Conservation (phyloP, 225 moss, liverwort and hornwort species). For the Polytrichum commune region DNA sequence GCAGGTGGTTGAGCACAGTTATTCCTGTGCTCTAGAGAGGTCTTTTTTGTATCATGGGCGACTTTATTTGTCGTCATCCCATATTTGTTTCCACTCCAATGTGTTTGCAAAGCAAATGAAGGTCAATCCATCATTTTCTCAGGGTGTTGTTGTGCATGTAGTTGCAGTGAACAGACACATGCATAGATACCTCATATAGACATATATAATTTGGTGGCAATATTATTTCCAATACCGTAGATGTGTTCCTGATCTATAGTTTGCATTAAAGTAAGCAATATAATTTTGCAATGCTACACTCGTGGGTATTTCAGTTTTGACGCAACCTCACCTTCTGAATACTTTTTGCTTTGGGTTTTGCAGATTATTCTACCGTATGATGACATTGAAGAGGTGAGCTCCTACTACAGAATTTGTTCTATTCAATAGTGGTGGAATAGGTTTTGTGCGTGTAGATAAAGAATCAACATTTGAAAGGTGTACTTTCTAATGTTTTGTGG, state of each 20-base stretch:
- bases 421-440: slow-evolving; percentile 7
- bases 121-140: slow-evolving; percentile 34
- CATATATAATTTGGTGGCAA: too few species aligned
- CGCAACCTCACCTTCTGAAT: too few species aligned
- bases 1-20: slow-evolving; percentile 81
- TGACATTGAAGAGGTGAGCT: slow-evolving; percentile 82
- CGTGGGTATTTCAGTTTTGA: too few species aligned
- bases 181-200: too few species aligned
- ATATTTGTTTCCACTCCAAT: slow-evolving; percentile 92
- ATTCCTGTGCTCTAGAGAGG: slow-evolving; percentile 91
- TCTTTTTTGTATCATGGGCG: slow-evolving; percentile 90
- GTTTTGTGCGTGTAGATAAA: not conserved
- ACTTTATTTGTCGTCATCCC: slow-evolving; percentile 83
- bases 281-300: too few species aligned
- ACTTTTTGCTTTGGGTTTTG: not conserved
- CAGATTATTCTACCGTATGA: slow-evolving; percentile 77
- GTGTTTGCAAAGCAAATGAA: slow-evolving; percentile 87
- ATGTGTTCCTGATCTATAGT: too few species aligned
- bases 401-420: not conserved
- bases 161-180: too few species aligned
- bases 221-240: too few species aligned
- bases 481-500: too few species aligned
- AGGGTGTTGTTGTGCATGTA: not conserved
- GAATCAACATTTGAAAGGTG: too few species aligned
- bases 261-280: too few species aligned